Evolutionary conservation across 2,329 filamentous ascomycete genomes (phyloP), one percentile per base, ranked within the genome.

Genomic region (Venturia aucupariae): DNA sequence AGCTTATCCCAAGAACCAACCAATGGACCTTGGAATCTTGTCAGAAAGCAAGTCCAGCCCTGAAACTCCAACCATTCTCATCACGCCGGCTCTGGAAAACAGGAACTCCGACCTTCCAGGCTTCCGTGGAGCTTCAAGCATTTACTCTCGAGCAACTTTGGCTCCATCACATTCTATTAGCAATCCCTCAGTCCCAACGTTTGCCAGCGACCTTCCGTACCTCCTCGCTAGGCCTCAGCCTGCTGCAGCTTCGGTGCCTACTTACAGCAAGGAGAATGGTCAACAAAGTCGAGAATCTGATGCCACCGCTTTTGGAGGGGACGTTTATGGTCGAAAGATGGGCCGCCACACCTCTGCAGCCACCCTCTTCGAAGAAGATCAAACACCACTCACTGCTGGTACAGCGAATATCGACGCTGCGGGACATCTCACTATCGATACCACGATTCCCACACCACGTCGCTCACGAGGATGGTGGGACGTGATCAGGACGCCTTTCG

Each of bases 401-500:
- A 27, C 42, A 35, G 11, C 46, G 19, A 60, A 61, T 32, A 27
- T 61, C 17, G 17, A 38, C 38, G 46, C 61, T 17, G 57, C 30
- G 13, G 60, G 60, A 15, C 38, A 60, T 38, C 68, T 68, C 19
- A 68, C 71, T 59, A 68, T 77, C 30, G 73, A 77, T 60, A 75
- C 75, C 3, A 69, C 69, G 19, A 67, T 73, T 24, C 69, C 69
- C 48, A 84, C 82, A 35, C 81, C 79, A 51, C 81, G 83, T 13
- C 81, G 80, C 64, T 87, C 86, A 32, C 80, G 81, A 66, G 89
- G 89, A 24, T 92, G 89, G 88, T 92, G 89, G 89, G 89, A 90
- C 69, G 81, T 89, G 68, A 84, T 92, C 64, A 86, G 83, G 8
- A 89, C 88, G 0, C 89, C 89, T 0, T 91, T 91, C 70, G 71